These are phyloP conservation scores for Rickenella mellea DNA, from an alignment of 768 basidiomycete genomes.

Conservation along the genomic window DNA sequence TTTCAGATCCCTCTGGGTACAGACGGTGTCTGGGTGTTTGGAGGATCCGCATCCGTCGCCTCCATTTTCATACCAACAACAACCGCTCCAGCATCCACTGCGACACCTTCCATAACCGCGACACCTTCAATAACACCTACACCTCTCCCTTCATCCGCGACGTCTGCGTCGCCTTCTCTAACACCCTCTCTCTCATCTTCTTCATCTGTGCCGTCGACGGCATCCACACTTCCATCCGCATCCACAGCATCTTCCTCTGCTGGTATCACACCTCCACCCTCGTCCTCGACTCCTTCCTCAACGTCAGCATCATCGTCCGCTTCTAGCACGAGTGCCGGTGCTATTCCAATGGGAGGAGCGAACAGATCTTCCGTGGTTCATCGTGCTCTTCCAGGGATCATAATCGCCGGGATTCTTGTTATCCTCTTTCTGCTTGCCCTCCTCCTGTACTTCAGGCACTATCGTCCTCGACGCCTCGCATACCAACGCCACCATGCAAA, in stretches of 20 bases:
- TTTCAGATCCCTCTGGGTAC: constrained; percentile 65
- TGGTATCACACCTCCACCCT: constrained; percentile 15
- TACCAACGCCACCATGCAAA: not conserved
- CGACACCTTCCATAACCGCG: constrained; percentile 11
- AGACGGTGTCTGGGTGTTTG: constrained; percentile 55
- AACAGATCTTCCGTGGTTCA: constrained; percentile 11
- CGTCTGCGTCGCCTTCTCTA: constrained; percentile 22
- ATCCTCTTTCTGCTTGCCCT: constrained; percentile 7
- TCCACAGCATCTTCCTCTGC: constrained; percentile 16
- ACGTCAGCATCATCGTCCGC: constrained; percentile 14
- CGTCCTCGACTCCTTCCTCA: constrained; percentile 12
- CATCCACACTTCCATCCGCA: too few relatives aligned
- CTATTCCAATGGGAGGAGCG: constrained; percentile 21
- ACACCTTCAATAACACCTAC: constrained; percentile 16
- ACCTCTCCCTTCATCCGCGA: constrained; percentile 16
- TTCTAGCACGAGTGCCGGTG: constrained; percentile 17
- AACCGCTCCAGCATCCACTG: constrained; percentile 12
- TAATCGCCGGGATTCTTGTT: constrained; percentile 11
- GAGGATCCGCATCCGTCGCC: constrained; percentile 62
- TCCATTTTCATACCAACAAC: constrained; percentile 19
- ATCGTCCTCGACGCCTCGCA: not conserved
- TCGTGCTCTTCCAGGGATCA: constrained; percentile 1
- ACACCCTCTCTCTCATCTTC: constrained; percentile 19
- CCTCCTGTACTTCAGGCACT: constrained; percentile 2
- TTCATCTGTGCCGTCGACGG: constrained; percentile 16